These are phyloP conservation scores for Schizopora paradoxa DNA, from an alignment of 1,284 basidiomycete species.

Conservation along the genomic window DNA sequence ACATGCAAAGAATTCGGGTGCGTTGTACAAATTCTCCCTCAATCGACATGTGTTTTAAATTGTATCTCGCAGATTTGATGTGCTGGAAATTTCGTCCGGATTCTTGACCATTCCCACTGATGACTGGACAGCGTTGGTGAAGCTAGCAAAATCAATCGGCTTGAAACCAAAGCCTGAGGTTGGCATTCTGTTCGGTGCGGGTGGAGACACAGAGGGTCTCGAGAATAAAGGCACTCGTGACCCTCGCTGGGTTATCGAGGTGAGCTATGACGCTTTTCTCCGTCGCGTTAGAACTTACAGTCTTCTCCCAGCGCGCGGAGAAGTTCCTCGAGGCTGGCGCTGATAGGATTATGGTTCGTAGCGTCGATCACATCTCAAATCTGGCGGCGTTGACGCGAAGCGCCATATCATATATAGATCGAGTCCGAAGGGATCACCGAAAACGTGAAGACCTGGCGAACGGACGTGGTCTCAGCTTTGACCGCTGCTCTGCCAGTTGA, in stretches of 20 bases:
- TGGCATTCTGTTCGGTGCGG: slow-evolving; percentile 41
- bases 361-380: no score
- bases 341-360: slow-evolving; percentile 21
- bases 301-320: slow-evolving; percentile 29
- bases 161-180: slow-evolving; percentile 43
- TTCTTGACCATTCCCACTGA: slow-evolving; percentile 43
- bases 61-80: slow-evolving; percentile 32
- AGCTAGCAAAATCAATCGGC: slow-evolving; percentile 36
- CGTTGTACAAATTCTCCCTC: slow-evolving; percentile 1
- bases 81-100: slow-evolving; percentile 40
- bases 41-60: neutral
- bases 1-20: slow-evolving; percentile 38
- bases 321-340: slow-evolving; percentile 39
- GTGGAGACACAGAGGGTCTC: slow-evolving; percentile 39
- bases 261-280: neutral
- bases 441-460: slow-evolving; percentile 39
- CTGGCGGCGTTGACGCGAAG: no score
- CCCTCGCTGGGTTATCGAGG: slow-evolving; percentile 38
- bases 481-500: slow-evolving; percentile 37
- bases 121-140: slow-evolving; percentile 39
- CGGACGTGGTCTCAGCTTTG: slow-evolving; percentile 41
- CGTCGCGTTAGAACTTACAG: neutral
- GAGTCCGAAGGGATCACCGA: slow-evolving; percentile 46
- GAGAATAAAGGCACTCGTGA: slow-evolving; percentile 38
- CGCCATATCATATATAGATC: no score